Conservation (phyloP, 768 basidiomycete species). For the Exidia glandulosa region DNA sequence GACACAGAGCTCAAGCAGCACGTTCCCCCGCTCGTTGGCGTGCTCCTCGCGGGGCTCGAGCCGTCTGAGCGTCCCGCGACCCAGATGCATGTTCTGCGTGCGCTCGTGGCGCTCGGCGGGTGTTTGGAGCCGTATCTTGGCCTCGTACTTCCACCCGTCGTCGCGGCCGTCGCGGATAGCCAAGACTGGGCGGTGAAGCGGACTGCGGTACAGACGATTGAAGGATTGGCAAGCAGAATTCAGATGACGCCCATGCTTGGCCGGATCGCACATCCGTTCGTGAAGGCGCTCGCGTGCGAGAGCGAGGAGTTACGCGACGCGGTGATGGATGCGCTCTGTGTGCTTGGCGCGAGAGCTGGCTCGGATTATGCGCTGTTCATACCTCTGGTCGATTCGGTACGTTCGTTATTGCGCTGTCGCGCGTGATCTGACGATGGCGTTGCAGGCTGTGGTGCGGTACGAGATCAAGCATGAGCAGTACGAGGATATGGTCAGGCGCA, state of each 20-base stretch:
- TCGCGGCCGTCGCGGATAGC: slow-evolving; percentile 24
- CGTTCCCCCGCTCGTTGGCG: slow-evolving; percentile 21
- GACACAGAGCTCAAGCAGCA: slow-evolving; percentile 24
- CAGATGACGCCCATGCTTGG: slow-evolving; percentile 36
- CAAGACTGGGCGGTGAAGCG: slow-evolving; percentile 13
- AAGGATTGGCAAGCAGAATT: slow-evolving; percentile 31
- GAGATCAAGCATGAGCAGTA: not conserved
- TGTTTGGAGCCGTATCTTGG: slow-evolving; percentile 40
- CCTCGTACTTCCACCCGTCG: slow-evolving; percentile 34
- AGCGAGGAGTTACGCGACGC: slow-evolving; percentile 20
- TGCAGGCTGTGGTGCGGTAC: not conserved
- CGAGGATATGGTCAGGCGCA: not conserved
- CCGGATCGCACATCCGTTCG: slow-evolving; percentile 36
- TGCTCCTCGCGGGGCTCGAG: slow-evolving; percentile 25
- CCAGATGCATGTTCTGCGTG: slow-evolving; percentile 28
- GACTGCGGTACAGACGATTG: slow-evolving; percentile 31
- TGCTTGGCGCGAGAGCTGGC: slow-evolving; percentile 32
- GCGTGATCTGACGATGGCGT: not conserved
- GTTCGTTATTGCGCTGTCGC: not conserved
- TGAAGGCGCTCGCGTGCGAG: slow-evolving; percentile 22
- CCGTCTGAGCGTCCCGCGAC: slow-evolving; percentile 18
- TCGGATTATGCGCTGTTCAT: slow-evolving; percentile 39
- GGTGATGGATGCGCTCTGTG: slow-evolving; percentile 35
- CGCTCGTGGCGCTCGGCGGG: slow-evolving; percentile 34
- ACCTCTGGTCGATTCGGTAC: slow-evolving; percentile 36